These are phyloP conservation scores for Calonectria montana DNA, from an alignment of 2,329 filamentous ascomycete genomes.

Conservation along the genomic window DNA sequence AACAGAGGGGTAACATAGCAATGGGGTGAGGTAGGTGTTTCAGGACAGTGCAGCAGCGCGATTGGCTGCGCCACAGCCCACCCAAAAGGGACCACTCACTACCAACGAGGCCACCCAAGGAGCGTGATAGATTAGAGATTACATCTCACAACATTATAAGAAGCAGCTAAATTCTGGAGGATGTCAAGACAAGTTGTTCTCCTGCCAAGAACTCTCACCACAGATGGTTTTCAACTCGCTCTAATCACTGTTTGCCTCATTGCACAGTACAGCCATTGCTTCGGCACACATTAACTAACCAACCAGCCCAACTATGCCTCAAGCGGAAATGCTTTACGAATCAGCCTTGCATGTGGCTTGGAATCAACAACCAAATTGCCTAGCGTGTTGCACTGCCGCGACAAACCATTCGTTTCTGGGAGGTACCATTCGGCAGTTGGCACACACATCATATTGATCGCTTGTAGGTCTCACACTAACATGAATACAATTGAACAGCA, in stretches of 20 bases:
- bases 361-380: not conserved
- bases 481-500: too few species aligned
- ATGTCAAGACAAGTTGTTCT: too few species aligned
- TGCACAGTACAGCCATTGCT: not conserved
- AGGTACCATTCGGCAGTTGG: too few species aligned
- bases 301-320: not conserved
- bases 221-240: not conserved
- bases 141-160: not conserved
- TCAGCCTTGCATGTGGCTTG: not conserved
- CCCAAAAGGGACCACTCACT: not conserved
- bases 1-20: not conserved
- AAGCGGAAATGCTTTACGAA: not conserved
- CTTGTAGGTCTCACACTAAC: too few species aligned
- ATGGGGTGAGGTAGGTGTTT: not conserved
- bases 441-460: too few species aligned
- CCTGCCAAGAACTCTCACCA: too few species aligned
- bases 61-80: not conserved
- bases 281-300: not conserved
- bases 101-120: not conserved
- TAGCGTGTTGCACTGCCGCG: not conserved
- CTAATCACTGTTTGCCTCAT: too few species aligned
- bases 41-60: not conserved
- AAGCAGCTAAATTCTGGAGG: too few species aligned
- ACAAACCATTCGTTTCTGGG: not conserved
- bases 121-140: not conserved